These are phyloP conservation scores for Aquilaria sinensis DNA, from an alignment of 345 rosid genomes.

Conservation along the genomic window DNA sequence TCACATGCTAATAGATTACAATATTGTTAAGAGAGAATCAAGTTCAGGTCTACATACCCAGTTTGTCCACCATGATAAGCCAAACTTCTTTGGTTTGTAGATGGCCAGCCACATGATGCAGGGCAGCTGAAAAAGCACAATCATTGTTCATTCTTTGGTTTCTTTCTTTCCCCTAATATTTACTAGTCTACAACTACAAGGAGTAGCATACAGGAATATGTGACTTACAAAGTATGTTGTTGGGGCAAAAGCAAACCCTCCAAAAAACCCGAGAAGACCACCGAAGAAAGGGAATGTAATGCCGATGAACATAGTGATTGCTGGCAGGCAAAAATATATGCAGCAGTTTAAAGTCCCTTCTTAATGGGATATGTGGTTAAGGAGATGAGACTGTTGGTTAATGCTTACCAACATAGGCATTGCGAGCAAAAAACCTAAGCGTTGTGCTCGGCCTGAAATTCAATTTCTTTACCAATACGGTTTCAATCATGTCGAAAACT, in stretches of 20 bases:
- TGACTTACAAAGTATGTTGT: conserved; percentile 68
- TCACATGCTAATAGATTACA: not conserved
- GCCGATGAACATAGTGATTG: conserved; percentile 62
- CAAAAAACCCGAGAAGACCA: conserved; percentile 58
- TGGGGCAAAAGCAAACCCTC: conserved; percentile 84
- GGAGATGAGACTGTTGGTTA: not conserved
- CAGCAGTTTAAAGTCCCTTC: not conserved
- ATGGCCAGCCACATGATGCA: conserved; percentile 62
- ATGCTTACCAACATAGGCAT: conserved; percentile 44
- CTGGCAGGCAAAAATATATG: conserved; percentile 20
- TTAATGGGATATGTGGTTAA: not conserved
- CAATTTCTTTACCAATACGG: conserved; percentile 46
- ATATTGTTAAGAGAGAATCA: conserved; percentile 2
- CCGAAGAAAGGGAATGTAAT: conserved; percentile 74
- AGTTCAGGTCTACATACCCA: conserved; percentile 42
- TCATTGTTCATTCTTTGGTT: not conserved
- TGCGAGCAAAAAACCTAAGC: conserved; percentile 44
- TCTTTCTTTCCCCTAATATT: not conserved
- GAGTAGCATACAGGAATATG: not conserved
- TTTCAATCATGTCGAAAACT: conserved; percentile 66
- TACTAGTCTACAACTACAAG: not conserved
- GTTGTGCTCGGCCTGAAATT: conserved; percentile 28
- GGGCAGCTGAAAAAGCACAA: conserved; percentile 43
- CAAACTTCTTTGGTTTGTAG: conserved; percentile 43
- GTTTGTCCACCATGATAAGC: conserved; percentile 66